Conservation (phyloP, 495 filamentous ascomycete species). For the Annulohypoxylon nitens region DNA sequence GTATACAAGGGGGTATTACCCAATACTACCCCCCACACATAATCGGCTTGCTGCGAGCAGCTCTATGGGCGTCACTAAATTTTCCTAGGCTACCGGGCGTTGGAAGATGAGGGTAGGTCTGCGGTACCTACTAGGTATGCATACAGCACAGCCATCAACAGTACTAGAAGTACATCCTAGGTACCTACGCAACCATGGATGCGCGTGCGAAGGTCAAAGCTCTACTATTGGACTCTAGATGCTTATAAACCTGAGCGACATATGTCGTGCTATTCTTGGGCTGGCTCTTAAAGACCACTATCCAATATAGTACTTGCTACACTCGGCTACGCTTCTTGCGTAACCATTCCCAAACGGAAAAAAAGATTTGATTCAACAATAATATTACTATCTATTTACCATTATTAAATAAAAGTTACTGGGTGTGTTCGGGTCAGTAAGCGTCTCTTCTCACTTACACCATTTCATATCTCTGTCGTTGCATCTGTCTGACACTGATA, state of each 20-base stretch:
- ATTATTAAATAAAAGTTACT: slow-evolving; percentile 38
- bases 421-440: slow-evolving; percentile 31
- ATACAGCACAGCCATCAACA: slow-evolving; percentile 30
- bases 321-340: slow-evolving; percentile 25
- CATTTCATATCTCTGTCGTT: slow-evolving; percentile 16
- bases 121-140: neutral
- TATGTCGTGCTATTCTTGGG: slow-evolving; percentile 43
- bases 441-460: slow-evolving; percentile 33
- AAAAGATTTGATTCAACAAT: slow-evolving; percentile 10
- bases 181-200: slow-evolving; percentile 5
- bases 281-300: slow-evolving; percentile 17
- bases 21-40: slow-evolving; percentile 42
- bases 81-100: slow-evolving; percentile 26
- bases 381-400: slow-evolving; percentile 2
- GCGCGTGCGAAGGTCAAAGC: slow-evolving; percentile 34
- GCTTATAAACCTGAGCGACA: slow-evolving; percentile 29
- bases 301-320: slow-evolving; percentile 22
- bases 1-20: slow-evolving; percentile 32
- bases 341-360: slow-evolving; percentile 27
- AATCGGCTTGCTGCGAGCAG: slow-evolving; percentile 11
- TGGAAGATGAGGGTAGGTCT: slow-evolving; percentile 12
- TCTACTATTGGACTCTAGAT: slow-evolving; percentile 32
- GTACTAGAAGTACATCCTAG: slow-evolving; percentile 1
- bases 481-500: slow-evolving; percentile 35
- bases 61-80: slow-evolving; percentile 13